phyloP scores from a whole-genome alignment of 208 protist genomes.

The Leishmania tarentolae region DNA sequence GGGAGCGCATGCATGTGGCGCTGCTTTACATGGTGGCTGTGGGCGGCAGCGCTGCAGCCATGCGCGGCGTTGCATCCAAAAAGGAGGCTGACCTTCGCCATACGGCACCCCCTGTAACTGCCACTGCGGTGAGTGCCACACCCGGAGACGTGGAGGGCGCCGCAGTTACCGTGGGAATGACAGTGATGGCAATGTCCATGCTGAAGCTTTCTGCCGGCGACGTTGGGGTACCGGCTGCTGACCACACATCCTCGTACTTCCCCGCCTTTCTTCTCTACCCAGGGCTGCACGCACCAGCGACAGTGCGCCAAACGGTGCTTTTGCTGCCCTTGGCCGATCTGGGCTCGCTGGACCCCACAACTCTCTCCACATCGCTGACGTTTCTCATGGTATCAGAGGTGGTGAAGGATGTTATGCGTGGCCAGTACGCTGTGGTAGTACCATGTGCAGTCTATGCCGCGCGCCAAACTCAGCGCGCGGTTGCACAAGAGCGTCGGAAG shows the following conservation, averaged over 20 bases:
- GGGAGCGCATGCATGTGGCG: slow-evolving; percentile 73
- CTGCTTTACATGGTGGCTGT: slow-evolving; percentile 72
- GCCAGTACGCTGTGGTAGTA: slow-evolving; percentile 55
- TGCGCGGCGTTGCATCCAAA: slow-evolving; percentile 69
- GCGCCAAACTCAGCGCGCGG: slow-evolving; percentile 32
- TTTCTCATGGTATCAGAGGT: slow-evolving; percentile 57
- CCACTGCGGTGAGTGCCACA: not conserved
- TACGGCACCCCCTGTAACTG: slow-evolving; percentile 17
- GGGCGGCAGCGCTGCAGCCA: slow-evolving; percentile 63
- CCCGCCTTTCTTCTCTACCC: slow-evolving; percentile 61
- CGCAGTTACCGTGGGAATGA: slow-evolving; percentile 13
- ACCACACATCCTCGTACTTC: slow-evolving; percentile 15
- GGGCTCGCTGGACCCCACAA: slow-evolving; percentile 23
- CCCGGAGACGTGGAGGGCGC: slow-evolving; percentile 3
- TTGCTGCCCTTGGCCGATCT: slow-evolving; percentile 26
- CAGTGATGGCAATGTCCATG: slow-evolving; percentile 31
- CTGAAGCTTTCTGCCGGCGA: slow-evolving; percentile 43
- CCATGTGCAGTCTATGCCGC: slow-evolving; percentile 42
- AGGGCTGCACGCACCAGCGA: slow-evolving; percentile 14
- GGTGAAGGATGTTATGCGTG: slow-evolving; percentile 37
- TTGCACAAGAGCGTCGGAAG: slow-evolving; percentile 22
- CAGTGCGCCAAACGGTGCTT: slow-evolving; percentile 27
- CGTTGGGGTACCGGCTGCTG: slow-evolving; percentile 35
- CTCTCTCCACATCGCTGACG: slow-evolving; percentile 37
- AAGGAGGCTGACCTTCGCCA: slow-evolving; percentile 64